Evolutionary conservation across 2,329 filamentous ascomycete genomes (phyloP).

Genomic region (Paradendryphiella salina): DNA sequence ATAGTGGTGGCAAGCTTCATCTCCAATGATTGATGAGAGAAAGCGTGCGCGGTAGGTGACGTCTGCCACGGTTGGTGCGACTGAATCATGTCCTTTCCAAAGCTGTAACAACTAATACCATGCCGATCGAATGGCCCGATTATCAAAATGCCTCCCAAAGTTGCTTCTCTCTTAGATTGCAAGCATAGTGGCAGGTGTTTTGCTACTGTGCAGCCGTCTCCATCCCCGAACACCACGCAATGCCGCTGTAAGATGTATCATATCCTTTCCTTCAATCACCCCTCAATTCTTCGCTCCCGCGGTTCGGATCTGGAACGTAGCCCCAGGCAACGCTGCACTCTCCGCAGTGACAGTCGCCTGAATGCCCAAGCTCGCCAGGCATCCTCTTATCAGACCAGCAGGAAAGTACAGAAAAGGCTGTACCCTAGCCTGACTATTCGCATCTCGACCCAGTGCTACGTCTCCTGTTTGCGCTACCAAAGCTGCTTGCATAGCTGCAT

Average conservation of each 20-base stretch:
- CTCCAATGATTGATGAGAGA: no score
- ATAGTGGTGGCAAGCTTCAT: no score
- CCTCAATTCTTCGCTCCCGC: slow-evolving; percentile 66
- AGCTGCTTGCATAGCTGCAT: slow-evolving; percentile 32
- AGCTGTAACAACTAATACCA: no score
- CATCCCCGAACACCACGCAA: slow-evolving; percentile 34
- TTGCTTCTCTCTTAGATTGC: no score
- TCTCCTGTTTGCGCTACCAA: slow-evolving; percentile 41
- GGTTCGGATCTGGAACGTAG: slow-evolving; percentile 95
- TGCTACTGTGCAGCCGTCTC: no score
- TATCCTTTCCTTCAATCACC: not conserved
- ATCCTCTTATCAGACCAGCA: slow-evolving; percentile 87
- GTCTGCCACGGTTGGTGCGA: no score
- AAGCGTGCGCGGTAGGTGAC: no score
- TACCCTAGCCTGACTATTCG: slow-evolving; percentile 38
- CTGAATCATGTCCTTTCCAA: no score
- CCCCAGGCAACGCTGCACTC: slow-evolving; percentile 79
- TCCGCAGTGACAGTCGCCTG: slow-evolving; percentile 90
- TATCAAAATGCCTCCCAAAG: no score
- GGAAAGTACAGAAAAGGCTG: slow-evolving; percentile 86
- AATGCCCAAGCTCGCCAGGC: slow-evolving; percentile 89
- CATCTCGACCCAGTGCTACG: slow-evolving; percentile 56
- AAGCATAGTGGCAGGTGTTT: no score
- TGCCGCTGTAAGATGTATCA: slow-evolving; percentile 31
- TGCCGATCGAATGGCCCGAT: no score